Conservation (phyloP, 352 stramenopile genomes). For the Globisporangium solare region DNA sequence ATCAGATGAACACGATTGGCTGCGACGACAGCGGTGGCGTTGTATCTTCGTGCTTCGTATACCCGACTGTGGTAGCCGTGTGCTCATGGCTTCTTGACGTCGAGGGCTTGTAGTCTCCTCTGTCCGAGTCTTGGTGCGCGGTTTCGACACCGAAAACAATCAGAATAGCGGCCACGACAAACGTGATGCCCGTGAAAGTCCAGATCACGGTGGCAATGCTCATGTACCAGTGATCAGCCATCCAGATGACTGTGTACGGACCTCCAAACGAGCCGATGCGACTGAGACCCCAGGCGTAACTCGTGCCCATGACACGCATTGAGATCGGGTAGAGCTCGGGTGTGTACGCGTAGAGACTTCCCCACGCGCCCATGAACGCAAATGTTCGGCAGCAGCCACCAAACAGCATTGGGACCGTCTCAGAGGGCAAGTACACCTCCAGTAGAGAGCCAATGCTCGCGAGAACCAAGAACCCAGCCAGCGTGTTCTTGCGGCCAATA, state of each 20-base stretch:
- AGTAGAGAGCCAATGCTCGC: neutral
- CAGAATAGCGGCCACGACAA: conserved; percentile 2
- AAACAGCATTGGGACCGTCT: neutral
- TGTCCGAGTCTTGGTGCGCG: neutral
- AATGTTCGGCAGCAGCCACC: neutral
- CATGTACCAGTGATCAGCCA: conserved; percentile 8
- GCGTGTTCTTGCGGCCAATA: conserved; percentile 1
- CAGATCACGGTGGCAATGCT: conserved; percentile 16
- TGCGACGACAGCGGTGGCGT: neutral
- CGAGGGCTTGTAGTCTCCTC: neutral
- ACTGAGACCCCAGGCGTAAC: conserved; percentile 11
- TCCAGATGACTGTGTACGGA: conserved; percentile 16
- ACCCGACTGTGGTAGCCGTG: neutral
- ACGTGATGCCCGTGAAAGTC: conserved; percentile 8
- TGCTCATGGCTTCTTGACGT: neutral
- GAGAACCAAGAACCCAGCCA: neutral
- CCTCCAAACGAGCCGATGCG: conserved; percentile 16
- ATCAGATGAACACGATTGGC: neutral
- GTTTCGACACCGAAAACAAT: neutral
- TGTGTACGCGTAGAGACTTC: conserved; percentile 23
- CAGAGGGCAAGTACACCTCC: neutral
- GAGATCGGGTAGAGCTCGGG: conserved; percentile 22
- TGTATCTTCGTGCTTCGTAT: neutral
- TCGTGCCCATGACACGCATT: conserved; percentile 15
- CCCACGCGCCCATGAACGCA: conserved; percentile 18